Evolutionary conservation across 768 basidiomycete genomes (phyloP), one percentile per base, ranked within the genome.

Genomic region (Tricholoma bakamatsutake): DNA sequence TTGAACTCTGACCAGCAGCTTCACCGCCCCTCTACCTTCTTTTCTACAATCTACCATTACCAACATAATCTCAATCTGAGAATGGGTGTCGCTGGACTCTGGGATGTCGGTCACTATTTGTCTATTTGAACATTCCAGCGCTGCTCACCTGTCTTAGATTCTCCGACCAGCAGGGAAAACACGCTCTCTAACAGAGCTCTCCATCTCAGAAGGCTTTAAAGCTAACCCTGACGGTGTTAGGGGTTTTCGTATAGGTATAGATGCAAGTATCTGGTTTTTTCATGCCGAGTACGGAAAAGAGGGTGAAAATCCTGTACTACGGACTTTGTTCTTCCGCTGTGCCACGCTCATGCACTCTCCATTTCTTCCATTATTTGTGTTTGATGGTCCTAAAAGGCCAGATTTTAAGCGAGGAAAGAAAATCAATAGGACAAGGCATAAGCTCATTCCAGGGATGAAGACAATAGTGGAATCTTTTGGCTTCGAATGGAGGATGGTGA

Each of bases 341-440:
- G 83, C 86, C 37, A 82, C 81, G 21, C 79, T 97, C 2, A 81
- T 90, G 68, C 80, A 78, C 54, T 78, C 84, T 5, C 92, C 93
- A 0, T 84, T 96, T 60, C 78, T 93, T 10, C 92, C 92, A 0
- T 78, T 97, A 11, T 95, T 96, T 67, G 90, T 96, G 4, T 97
- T 96, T 65, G 93, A 97, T 69, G 93, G 93, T 0, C 89, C 90
- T 0, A 81, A 85, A 57, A 81, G 94, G 58, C 93, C 93, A 3
- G 80, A 82, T 18, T 69, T 87, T 60, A 97, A 97, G 72, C 80
- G 89, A 34, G 86, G 85, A 1, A 90, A 89, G 71, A 79, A 80
- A 37, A 81, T 90, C 30, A 80, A 81, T 37, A 80, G 79, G 39
- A 78, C 80, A 6, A 73, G 68, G 45, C 80, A 86, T 62, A 86